Percentiles rank a stretch among this genome's conserved stretches.
Evolutionary conservation across 257 asterid genomes (phyloP).

Genomic region (Petrea volubilis): DNA sequence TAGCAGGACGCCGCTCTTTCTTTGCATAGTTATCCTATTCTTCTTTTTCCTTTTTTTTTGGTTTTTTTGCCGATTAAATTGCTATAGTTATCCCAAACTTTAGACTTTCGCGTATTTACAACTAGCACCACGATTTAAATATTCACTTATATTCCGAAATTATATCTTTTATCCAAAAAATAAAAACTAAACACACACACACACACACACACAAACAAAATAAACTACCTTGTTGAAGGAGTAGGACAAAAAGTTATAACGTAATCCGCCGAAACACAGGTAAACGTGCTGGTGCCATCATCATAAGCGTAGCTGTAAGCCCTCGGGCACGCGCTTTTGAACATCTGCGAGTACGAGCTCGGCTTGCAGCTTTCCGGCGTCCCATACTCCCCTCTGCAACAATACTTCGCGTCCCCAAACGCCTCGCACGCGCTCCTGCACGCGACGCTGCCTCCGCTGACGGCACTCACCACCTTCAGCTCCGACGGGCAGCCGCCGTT

Average conservation of each 20-base stretch:
- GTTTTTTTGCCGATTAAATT: no score
- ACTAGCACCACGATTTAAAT: no score
- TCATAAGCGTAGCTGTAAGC: constrained; percentile 90
- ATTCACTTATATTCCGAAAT: no score
- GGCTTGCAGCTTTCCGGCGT: constrained; percentile 71
- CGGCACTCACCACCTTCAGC: constrained; percentile 39
- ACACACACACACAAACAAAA: no score
- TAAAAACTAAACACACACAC: no score
- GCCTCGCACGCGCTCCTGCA: constrained; percentile 79
- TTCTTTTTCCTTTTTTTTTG: no score
- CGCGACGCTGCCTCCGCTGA: constrained; percentile 39
- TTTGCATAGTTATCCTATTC: no score
- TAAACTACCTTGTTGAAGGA: constrained; percentile 55
- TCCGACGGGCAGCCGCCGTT: constrained; percentile 63
- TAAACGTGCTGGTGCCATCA: constrained; percentile 69
- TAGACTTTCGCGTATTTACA: no score
- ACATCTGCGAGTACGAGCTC: constrained; percentile 47
- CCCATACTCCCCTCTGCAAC: constrained; percentile 64
- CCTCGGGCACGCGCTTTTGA: constrained; percentile 71
- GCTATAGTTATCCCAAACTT: no score
- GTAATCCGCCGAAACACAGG: constrained; percentile 62
- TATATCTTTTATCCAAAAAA: no score
- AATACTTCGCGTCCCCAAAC: constrained; percentile 51
- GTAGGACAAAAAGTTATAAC: constrained; percentile 70
- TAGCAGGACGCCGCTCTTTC: no score